These are phyloP conservation scores for Cutaneotrichosporon spelunceum DNA, from an alignment of 1,284 basidiomycete species.

Conservation along the genomic window DNA sequence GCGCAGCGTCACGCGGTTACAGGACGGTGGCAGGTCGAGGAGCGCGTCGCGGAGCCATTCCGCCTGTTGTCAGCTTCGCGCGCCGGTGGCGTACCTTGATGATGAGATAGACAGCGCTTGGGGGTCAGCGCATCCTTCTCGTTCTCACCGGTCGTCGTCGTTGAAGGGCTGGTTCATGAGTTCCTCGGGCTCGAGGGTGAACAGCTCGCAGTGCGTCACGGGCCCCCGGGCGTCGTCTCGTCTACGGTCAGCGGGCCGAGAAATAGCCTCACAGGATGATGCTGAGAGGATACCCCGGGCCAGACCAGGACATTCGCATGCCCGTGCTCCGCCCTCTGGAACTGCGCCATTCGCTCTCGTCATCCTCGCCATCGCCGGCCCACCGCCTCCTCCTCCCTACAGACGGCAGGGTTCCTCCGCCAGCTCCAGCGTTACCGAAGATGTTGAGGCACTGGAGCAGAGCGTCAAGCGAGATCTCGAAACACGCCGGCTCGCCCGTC, in stretches of 20 bases:
- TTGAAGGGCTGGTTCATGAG: constrained; percentile 76
- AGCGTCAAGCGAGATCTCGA: constrained; percentile 77
- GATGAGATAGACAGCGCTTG: constrained; percentile 73
- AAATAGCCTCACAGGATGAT: constrained; percentile 66
- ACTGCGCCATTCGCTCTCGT: constrained; percentile 39
- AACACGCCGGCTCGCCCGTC: constrained; percentile 52
- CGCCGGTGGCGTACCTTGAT: constrained; percentile 61
- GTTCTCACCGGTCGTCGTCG: constrained; percentile 62
- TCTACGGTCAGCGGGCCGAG: constrained; percentile 51
- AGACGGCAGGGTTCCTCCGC: constrained; percentile 6
- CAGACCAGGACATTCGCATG: constrained; percentile 78
- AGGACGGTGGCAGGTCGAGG: constrained; percentile 80
- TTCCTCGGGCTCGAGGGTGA: constrained; percentile 78
- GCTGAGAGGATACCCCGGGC: constrained; percentile 72
- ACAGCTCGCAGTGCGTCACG: constrained; percentile 81
- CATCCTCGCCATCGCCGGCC: constrained; percentile 54
- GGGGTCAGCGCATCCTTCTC: too few species aligned
- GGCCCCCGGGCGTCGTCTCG: constrained; percentile 79
- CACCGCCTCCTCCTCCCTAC: constrained; percentile 30
- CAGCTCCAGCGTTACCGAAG: constrained; percentile 69
- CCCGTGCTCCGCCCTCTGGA: constrained; percentile 56
- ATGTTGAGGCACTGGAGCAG: constrained; percentile 86
- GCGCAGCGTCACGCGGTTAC: constrained; percentile 76
- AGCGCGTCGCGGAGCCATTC: constrained; percentile 88
- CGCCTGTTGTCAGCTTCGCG: constrained; percentile 57